These are phyloP conservation scores for Calonectria crousiana DNA, from an alignment of 2,329 filamentous ascomycete genomes.

Conservation along the genomic window DNA sequence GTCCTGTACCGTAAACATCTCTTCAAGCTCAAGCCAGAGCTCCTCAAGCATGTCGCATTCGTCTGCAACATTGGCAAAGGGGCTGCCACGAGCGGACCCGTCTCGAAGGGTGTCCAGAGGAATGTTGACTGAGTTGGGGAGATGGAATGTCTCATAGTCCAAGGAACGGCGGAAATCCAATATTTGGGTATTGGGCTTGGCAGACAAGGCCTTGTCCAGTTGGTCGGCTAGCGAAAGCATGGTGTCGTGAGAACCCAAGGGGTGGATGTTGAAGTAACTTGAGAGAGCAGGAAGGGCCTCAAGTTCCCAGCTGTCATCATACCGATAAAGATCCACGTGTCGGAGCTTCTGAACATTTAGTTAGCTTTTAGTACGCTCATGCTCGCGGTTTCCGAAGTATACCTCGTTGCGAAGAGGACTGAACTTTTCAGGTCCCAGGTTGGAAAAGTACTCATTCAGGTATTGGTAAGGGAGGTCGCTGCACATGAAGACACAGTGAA, in stretches of 20 bases:
- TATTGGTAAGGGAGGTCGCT: slow-evolving; percentile 74
- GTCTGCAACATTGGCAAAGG: slow-evolving; percentile 58
- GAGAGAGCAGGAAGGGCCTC: slow-evolving; percentile 54
- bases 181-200: slow-evolving; percentile 50
- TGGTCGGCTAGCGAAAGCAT: slow-evolving; percentile 41
- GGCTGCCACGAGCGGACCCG: slow-evolving; percentile 41
- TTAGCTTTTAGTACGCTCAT: slow-evolving; percentile 29
- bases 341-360: slow-evolving; percentile 54
- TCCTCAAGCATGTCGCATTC: slow-evolving; percentile 58
- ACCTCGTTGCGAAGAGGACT: slow-evolving; percentile 59
- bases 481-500: slow-evolving; percentile 70
- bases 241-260: slow-evolving; percentile 39
- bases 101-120: slow-evolving; percentile 55
- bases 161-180: slow-evolving; percentile 57
- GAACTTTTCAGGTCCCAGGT: slow-evolving; percentile 62
- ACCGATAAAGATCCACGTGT: slow-evolving; percentile 64
- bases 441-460: slow-evolving; percentile 69
- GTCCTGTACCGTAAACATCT: slow-evolving; percentile 53
- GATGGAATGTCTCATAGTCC: slow-evolving; percentile 58
- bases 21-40: slow-evolving; percentile 63
- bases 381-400: background rate
- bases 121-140: slow-evolving; percentile 60
- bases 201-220: slow-evolving; percentile 41
- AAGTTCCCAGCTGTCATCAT: slow-evolving; percentile 68
- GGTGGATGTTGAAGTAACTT: slow-evolving; percentile 48